These are phyloP conservation scores for Hemileia vastatrix DNA, from an alignment of 1,284 basidiomycete species.

Conservation along the genomic window DNA sequence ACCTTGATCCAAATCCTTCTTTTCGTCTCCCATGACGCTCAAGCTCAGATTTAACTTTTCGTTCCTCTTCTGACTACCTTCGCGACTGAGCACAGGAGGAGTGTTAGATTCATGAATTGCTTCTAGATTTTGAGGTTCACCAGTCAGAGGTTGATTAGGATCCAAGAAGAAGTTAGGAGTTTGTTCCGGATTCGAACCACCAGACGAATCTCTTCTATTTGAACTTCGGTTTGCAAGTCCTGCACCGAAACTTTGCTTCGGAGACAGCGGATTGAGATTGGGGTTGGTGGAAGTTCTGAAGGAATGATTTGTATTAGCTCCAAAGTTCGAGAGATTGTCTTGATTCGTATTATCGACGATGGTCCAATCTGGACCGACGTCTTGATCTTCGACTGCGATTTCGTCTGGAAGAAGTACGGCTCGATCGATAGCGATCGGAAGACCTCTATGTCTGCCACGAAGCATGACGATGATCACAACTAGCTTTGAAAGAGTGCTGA, in stretches of 20 bases:
- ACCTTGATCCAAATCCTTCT: no score
- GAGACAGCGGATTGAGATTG: neutral
- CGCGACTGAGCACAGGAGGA: neutral
- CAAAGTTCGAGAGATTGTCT: no score
- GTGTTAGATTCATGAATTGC: neutral
- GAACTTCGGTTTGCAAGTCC: neutral
- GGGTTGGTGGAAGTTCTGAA: neutral
- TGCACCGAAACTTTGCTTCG: neutral
- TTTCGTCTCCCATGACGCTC: neutral
- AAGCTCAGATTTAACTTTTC: neutral
- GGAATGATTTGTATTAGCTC: no score
- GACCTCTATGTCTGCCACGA: conserved; percentile 78
- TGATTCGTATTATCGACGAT: no score
- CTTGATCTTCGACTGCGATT: conserved; percentile 32
- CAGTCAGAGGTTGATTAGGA: neutral
- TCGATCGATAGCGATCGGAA: conserved; percentile 64
- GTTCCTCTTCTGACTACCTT: neutral
- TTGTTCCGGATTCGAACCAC: neutral
- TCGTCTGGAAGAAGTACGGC: conserved; percentile 50
- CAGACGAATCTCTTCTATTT: neutral
- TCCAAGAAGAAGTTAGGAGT: neutral
- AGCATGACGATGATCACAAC: conserved; percentile 80
- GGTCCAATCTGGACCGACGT: no score
- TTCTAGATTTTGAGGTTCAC: neutral
- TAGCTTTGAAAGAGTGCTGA: conserved; percentile 72